These are phyloP conservation scores for Citrus unshiu DNA, from an alignment of 345 rosid genomes.

Conservation along the genomic window DNA sequence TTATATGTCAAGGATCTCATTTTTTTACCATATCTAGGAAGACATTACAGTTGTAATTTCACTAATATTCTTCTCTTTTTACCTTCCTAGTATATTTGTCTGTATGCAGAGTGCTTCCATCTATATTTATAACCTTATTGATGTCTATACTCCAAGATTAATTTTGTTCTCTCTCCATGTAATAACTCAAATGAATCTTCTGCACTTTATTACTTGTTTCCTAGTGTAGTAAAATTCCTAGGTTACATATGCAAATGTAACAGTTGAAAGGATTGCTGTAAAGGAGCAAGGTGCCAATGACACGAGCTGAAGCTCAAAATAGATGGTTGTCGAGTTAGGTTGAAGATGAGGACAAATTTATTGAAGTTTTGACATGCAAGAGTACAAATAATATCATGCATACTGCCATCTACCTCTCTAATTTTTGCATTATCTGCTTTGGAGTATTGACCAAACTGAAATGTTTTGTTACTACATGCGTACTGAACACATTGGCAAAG, in stretches of 20 bases:
- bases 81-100: neutral
- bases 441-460: neutral
- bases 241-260: neutral
- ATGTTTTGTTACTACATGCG: constrained; percentile 22
- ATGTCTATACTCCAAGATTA: neutral
- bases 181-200: neutral
- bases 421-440: neutral
- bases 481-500: constrained; percentile 13
- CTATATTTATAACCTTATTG: neutral
- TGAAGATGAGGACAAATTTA: too few relatives aligned
- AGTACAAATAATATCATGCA: neutral
- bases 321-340: too few relatives aligned
- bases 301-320: neutral
- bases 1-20: neutral
- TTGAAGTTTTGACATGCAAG: neutral
- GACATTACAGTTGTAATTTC: neutral
- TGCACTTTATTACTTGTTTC: neutral
- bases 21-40: too few relatives aligned
- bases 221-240: neutral
- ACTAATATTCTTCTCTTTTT: neutral
- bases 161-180: neutral
- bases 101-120: neutral
- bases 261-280: neutral
- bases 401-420: neutral
- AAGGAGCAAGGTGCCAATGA: neutral